Evolutionary conservation across 2,329 filamentous ascomycete species (phyloP).

Genomic region (Colletotrichum sp.): DNA sequence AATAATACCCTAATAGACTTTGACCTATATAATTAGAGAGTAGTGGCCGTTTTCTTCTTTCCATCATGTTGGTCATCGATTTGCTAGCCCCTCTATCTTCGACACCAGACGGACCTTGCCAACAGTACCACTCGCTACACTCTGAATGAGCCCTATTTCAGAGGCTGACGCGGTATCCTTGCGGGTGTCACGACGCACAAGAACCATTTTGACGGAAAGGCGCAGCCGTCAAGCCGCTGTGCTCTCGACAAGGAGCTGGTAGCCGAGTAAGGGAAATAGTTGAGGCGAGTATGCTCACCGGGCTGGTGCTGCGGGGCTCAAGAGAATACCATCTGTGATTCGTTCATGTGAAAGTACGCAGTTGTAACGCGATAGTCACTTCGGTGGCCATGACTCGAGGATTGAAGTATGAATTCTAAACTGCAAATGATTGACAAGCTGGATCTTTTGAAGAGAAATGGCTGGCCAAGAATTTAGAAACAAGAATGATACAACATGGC

Average conservation of each 20-base stretch:
- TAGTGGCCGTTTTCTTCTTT: background rate
- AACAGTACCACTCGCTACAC: background rate
- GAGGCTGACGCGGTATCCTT: background rate
- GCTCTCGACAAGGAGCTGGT: background rate
- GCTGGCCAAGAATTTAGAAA: background rate
- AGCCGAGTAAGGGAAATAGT: background rate
- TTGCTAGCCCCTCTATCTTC: background rate
- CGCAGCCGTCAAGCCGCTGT: background rate
- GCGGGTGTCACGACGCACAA: background rate
- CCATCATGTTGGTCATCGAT: background rate
- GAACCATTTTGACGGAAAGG: background rate
- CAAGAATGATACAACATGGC: background rate
- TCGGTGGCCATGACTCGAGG: background rate
- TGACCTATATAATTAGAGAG: background rate
- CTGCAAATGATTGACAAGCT: background rate
- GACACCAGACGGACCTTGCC: background rate
- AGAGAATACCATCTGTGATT: background rate
- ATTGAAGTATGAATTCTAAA: background rate
- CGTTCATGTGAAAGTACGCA: background rate
- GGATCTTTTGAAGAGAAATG: background rate
- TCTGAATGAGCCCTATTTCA: background rate
- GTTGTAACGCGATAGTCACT: background rate
- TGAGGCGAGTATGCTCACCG: background rate
- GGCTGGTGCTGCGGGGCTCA: background rate
- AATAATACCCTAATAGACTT: background rate